Base-by-base conservation (phyloP, 2,329 filamentous ascomycete genomes). In the Calonectria honghensis region DNA sequence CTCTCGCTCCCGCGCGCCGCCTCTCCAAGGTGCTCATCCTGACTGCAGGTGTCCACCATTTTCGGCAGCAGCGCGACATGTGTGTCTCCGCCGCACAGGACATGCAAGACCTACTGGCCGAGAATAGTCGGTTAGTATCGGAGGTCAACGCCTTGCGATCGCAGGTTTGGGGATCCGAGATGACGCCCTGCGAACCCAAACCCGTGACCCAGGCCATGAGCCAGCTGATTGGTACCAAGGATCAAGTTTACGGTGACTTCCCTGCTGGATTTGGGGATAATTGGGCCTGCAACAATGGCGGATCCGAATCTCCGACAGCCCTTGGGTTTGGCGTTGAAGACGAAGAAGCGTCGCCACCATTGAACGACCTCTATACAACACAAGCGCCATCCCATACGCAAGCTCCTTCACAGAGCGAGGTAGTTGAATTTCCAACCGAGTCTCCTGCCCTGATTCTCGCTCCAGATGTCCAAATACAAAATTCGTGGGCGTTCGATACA, bases 11-110 rank as follows among this genome's bases (percentile, higher is more conserved):
- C 6, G n/a, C 54, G 11, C 32, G 54, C 20, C 54, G 54, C 4
- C 54, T 59, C 16, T 59, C 54, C 20, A 59, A 59, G 14, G 54
- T 59, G 32, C 54, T 59, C 54, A 59, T 59, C 32, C 32, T 59
- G 16, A 59, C 32, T 24, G 24, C 54, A 16, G 37, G 54, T 35
- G n/a, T 59, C 24, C 54, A 24, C 11, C 32, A 59, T 27, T 59
- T 59, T 32, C 54, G 37, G 54, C 54, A 39, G 54, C 54, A 59
- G 32, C 54, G 54, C 32, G 54, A 59, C 10, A 39, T 59, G 54
- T 59, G 54, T n/a, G 39, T 59, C 11, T 59, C 54, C 1, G 32
- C 54, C 1, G 54, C 54, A 1, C 32, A 59, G n/a, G 54, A 59
- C 14, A 59, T 59, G 54, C 54, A 59, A 14, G 54, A 59, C 20